Conservation (phyloP, 257 asterid genomes). For the Solanum ossicruentum region DNA sequence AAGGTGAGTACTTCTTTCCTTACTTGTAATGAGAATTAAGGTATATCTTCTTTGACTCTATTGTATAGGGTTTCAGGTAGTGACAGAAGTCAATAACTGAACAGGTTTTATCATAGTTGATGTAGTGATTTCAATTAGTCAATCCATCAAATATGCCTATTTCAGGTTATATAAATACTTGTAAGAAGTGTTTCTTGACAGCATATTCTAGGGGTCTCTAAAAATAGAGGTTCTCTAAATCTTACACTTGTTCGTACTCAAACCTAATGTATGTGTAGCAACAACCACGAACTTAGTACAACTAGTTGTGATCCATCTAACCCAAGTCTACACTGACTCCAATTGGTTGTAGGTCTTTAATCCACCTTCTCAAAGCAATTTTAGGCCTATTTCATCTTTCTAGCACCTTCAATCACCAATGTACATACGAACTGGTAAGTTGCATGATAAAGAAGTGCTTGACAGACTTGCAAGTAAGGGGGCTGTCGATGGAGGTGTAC, state of each 20-base stretch:
- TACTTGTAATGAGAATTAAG: background rate
- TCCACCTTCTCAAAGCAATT: background rate
- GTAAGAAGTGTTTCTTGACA: background rate
- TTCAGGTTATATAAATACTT: background rate
- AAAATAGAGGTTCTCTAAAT: background rate
- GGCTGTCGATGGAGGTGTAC: background rate
- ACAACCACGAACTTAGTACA: background rate
- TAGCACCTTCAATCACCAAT: background rate
- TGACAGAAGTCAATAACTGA: background rate
- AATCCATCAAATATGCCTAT: background rate
- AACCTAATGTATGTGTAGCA: background rate
- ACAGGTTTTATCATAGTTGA: background rate
- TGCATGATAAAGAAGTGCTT: background rate
- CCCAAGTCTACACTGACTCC: background rate
- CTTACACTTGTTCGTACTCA: background rate
- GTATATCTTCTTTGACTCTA: background rate
- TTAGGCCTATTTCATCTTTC: background rate
- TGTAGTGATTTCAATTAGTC: background rate
- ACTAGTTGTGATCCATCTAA: background rate
- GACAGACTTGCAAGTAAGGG: background rate
- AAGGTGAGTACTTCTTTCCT: conserved; percentile 35
- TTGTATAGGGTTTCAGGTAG: background rate
- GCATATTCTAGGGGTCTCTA: background rate
- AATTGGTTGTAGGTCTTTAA: background rate
- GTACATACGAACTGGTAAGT: background rate